Evolutionary conservation across 495 filamentous ascomycete genomes (phyloP).

Genomic region (Neurospora discreta): DNA sequence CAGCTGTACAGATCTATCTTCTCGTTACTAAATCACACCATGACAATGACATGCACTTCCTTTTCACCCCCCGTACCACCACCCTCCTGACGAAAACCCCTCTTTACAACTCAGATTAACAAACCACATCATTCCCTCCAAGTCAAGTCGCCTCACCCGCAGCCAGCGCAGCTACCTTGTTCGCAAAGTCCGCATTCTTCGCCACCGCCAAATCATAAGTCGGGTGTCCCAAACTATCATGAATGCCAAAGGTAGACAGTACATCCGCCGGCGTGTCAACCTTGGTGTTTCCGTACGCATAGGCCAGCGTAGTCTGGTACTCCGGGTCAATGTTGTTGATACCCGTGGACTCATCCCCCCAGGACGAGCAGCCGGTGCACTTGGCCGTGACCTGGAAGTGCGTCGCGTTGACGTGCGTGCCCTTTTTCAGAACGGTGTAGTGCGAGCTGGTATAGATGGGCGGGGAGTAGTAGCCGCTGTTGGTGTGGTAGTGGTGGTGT

Average conservation of each 20-base stretch:
- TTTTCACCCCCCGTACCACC: too few relatives aligned
- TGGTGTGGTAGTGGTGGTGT: neutral
- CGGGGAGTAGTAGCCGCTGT: slow-evolving; percentile 35
- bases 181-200: slow-evolving; percentile 18
- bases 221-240: slow-evolving; percentile 34
- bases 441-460: slow-evolving; percentile 20
- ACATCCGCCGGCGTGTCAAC: slow-evolving; percentile 25
- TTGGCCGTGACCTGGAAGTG: slow-evolving; percentile 35
- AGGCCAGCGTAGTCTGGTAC: slow-evolving; percentile 28
- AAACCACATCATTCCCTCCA: neutral
- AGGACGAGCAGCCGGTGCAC: slow-evolving; percentile 32
- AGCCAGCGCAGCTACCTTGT: slow-evolving; percentile 7
- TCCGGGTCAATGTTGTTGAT: slow-evolving; percentile 25
- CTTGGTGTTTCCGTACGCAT: slow-evolving; percentile 23
- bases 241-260: slow-evolving; percentile 30
- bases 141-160: neutral
- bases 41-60: too few relatives aligned
- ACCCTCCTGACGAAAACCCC: too few relatives aligned
- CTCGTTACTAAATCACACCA: neutral
- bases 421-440: slow-evolving; percentile 31
- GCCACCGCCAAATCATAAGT: slow-evolving; percentile 25
- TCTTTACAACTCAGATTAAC: neutral
- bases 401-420: slow-evolving; percentile 33
- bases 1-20: neutral
- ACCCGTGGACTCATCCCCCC: slow-evolving; percentile 33